These are phyloP conservation scores for Thielaviopsis populi DNA, from an alignment of 2,329 filamentous ascomycete species.

Conservation along the genomic window DNA sequence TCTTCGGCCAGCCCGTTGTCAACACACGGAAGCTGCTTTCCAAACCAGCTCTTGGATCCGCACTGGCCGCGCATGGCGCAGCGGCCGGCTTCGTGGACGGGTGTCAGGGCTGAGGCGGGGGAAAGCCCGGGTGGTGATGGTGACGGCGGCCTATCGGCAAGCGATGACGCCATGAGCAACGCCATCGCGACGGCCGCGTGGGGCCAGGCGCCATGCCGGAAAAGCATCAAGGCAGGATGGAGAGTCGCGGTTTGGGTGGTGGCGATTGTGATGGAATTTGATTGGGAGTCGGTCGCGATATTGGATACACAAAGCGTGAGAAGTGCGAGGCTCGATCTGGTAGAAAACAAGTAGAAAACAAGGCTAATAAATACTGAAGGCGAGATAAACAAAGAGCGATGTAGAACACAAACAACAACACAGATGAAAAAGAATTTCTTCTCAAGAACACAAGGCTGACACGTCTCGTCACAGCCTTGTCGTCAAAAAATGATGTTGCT, in stretches of 20 bases:
- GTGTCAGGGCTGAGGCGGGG: slow-evolving; percentile 25
- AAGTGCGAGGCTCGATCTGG: not conserved
- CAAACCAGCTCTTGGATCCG: slow-evolving; percentile 80
- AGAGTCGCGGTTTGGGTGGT: not conserved
- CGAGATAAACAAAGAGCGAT: not conserved
- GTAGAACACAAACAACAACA: not conserved
- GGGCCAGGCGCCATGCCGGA: slow-evolving; percentile 1
- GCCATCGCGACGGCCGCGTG: not conserved
- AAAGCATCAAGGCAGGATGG: not conserved
- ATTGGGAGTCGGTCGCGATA: not conserved
- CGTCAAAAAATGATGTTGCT: not conserved
- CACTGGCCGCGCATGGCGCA: slow-evolving; percentile 88
- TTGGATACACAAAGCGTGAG: not conserved
- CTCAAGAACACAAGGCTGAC: not conserved
- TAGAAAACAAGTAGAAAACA: not conserved
- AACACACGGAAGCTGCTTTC: slow-evolving; percentile 75
- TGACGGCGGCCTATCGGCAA: slow-evolving; percentile 17
- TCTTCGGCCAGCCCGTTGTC: slow-evolving; percentile 73
- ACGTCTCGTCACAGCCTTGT: not conserved
- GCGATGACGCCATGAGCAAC: not conserved
- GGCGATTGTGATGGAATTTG: not conserved
- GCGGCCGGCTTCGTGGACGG: slow-evolving; percentile 69
- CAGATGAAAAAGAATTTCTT: not conserved
- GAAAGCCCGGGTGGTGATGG: not conserved
- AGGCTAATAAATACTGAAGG: not conserved